phyloP scores from a whole-genome alignment of 768 basidiomycete genomes.

The Wakefieldia striispora region DNA sequence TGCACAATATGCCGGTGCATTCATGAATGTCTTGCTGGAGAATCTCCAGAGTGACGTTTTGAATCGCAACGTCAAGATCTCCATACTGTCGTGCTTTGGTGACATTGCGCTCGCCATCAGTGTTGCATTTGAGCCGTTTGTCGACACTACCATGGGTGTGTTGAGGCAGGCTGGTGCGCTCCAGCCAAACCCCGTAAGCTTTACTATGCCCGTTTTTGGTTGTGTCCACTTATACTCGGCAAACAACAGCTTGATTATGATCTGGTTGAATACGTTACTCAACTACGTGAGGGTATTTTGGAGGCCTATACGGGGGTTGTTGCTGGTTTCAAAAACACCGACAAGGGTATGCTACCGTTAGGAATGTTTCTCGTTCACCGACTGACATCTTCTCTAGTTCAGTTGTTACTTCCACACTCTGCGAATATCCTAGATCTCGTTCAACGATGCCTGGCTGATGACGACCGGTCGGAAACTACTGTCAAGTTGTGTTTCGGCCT shows the following conservation, averaged over 20 bases:
- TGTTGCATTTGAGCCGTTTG: constrained; percentile 79
- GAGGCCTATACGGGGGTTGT: constrained; percentile 97
- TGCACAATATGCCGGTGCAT: constrained; percentile 76
- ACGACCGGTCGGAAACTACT: constrained; percentile 79
- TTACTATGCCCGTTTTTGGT: neutral
- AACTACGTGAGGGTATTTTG: constrained; percentile 89
- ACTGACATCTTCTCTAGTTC: constrained; percentile 5
- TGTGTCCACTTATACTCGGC: neutral
- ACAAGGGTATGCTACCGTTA: constrained; percentile 51
- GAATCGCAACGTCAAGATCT: constrained; percentile 93
- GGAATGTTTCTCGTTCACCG: neutral
- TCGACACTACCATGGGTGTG: constrained; percentile 88
- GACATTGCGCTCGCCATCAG: constrained; percentile 95
- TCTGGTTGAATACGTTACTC: constrained; percentile 87
- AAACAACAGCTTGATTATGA: constrained; percentile 71
- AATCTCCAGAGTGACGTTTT: constrained; percentile 89
- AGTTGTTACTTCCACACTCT: constrained; percentile 62
- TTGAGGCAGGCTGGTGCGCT: constrained; percentile 87
- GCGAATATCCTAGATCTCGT: constrained; percentile 76
- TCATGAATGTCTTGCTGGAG: constrained; percentile 91
- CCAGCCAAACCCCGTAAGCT: constrained; percentile 79
- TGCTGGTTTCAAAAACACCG: constrained; percentile 82
- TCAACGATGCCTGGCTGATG: constrained; percentile 72
- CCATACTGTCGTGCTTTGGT: constrained; percentile 93
- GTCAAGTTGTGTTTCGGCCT: constrained; percentile 79